Evolutionary conservation across 2,329 filamentous ascomycete genomes (phyloP).

Genomic region (Aspergillus ruber): DNA sequence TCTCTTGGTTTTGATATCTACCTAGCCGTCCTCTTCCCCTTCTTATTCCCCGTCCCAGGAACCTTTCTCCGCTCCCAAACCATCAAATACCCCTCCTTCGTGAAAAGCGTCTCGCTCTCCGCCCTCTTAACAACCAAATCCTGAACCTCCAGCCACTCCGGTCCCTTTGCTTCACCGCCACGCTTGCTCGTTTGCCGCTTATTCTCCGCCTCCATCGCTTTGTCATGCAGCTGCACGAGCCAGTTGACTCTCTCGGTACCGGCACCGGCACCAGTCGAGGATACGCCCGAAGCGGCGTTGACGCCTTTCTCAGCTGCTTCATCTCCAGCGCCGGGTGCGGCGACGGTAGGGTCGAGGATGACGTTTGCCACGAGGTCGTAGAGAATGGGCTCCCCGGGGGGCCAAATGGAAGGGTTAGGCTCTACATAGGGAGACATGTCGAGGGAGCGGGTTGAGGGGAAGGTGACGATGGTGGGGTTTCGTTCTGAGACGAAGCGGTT

Average conservation of each 20-base stretch:
- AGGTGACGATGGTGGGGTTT: conserved; percentile 97
- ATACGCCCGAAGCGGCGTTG: conserved; percentile 31
- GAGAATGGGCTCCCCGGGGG: conserved; percentile 73
- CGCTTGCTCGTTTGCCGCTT: conserved; percentile 19
- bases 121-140: conserved; percentile 89
- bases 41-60: conserved; percentile 30
- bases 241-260: conserved; percentile 89
- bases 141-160: conserved; percentile 89
- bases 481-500: conserved; percentile 97
- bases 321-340: conserved; percentile 61
- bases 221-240: conserved; percentile 84
- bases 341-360: conserved; percentile 45
- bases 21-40: conserved; percentile 27
- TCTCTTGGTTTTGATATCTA: conserved; percentile 1
- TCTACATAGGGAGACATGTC: conserved; percentile 90
- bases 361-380: conserved; percentile 97
- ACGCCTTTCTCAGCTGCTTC: conserved; percentile 34
- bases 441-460: conserved; percentile 73
- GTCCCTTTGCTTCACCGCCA: conserved; percentile 38
- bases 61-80: conserved; percentile 80
- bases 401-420: conserved; percentile 66
- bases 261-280: conserved; percentile 64
- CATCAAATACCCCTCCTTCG: conserved; percentile 91
- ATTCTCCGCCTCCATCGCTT: conserved; percentile 48
- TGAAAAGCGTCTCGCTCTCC: conserved; percentile 80